These are phyloP conservation scores for Lichtheimia ornata DNA, from an alignment of 371 early-diverging fungal genomes.

Conservation along the genomic window DNA sequence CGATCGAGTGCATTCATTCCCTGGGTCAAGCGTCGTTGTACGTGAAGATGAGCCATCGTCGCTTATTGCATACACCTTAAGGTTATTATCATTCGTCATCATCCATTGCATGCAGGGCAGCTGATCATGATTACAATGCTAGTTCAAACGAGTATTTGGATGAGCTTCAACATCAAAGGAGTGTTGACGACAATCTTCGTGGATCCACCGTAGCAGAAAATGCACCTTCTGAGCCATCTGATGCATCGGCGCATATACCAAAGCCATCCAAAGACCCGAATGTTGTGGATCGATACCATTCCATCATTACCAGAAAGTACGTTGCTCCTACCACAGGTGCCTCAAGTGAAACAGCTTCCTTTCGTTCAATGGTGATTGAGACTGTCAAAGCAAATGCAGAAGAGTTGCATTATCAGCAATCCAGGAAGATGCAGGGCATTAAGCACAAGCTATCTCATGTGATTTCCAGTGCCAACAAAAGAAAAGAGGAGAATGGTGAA, in stretches of 20 bases:
- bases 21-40: conserved; percentile 83
- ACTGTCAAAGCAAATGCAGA: conserved; percentile 32
- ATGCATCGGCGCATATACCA: background rate
- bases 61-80: conserved; percentile 85
- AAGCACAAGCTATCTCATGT: background rate
- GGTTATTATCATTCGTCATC: conserved; percentile 30
- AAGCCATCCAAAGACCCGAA: conserved; percentile 3
- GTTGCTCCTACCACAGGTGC: conserved; percentile 31
- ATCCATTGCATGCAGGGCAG: background rate
- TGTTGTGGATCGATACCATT: conserved; percentile 34
- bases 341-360: conserved; percentile 37
- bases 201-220: background rate
- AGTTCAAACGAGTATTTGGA: conserved; percentile 19
- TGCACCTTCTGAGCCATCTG: background rate
- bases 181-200: background rate
- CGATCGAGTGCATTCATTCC: conserved; percentile 69
- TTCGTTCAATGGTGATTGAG: conserved; percentile 40
- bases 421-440: conserved; percentile 10
- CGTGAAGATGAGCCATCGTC: conserved; percentile 92
- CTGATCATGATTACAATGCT: background rate
- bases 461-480: no score
- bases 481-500: no score
- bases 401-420: conserved; percentile 26
- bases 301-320: conserved; percentile 37
- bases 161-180: conserved; percentile 12